phyloP scores from a whole-genome alignment of 805 yeast genomes.

The Hermanozyma aechmeae region DNA sequence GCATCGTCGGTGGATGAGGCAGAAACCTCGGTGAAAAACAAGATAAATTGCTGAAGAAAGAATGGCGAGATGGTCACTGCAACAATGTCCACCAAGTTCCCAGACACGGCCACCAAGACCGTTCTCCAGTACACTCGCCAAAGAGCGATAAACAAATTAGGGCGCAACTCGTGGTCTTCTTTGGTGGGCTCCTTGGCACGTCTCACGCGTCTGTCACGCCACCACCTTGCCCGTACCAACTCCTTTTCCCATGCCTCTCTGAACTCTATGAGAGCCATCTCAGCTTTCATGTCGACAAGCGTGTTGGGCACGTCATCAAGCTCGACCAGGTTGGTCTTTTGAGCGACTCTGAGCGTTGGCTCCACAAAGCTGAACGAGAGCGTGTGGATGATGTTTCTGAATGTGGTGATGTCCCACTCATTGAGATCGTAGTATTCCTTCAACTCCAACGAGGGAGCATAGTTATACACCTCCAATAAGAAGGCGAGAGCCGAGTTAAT shows the following conservation, averaged over 20 bases:
- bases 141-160: background rate
- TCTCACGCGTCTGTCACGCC: background rate
- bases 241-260: background rate
- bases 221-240: background rate
- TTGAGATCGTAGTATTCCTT: conserved; percentile 12
- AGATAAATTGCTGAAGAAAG: background rate
- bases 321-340: background rate
- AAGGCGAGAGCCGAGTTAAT: background rate
- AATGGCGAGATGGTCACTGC: background rate
- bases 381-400: conserved; percentile 12
- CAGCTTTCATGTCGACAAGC: background rate
- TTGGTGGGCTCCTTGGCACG: background rate
- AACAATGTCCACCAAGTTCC: background rate
- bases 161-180: background rate
- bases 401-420: conserved; percentile 11
- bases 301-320: background rate
- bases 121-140: background rate
- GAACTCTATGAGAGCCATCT: background rate
- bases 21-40: background rate
- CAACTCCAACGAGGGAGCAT: conserved; percentile 14
- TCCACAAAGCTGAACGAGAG: conserved; percentile 13
- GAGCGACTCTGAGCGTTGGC: conserved; percentile 11
- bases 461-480: conserved; percentile 1
- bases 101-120: background rate
- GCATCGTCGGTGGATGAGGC: background rate